Conservation (phyloP, 805 yeast species). For the Saturnispora dispora region DNA sequence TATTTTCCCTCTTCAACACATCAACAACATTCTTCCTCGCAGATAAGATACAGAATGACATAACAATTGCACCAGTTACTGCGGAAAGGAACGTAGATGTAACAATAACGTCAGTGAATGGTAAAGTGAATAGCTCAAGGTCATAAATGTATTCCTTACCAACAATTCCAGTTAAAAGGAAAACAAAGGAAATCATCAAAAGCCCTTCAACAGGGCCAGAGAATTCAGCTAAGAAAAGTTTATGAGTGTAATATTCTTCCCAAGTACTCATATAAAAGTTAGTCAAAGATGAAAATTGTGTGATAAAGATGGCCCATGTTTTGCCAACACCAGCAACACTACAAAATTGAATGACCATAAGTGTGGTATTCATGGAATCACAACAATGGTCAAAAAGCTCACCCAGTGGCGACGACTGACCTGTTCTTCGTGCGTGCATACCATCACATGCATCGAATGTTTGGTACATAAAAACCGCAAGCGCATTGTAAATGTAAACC, state of each 20-base stretch:
- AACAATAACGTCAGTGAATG: background rate
- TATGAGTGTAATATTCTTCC: slow-evolving; percentile 93
- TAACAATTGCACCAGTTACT: slow-evolving; percentile 43
- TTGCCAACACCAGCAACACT: slow-evolving; percentile 74
- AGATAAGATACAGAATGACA: slow-evolving; percentile 55
- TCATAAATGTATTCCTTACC: slow-evolving; percentile 65
- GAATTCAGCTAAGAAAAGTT: slow-evolving; percentile 62
- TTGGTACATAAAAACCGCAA: slow-evolving; percentile 82
- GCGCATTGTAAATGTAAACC: slow-evolving; percentile 69
- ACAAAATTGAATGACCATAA: slow-evolving; percentile 64
- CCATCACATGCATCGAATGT: slow-evolving; percentile 97
- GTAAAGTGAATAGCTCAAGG: slow-evolving; percentile 16
- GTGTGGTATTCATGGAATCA: slow-evolving; percentile 58
- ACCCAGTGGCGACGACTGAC: slow-evolving; percentile 91
- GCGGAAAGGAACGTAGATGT: slow-evolving; percentile 36
- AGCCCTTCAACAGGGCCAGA: slow-evolving; percentile 97
- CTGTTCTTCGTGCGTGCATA: slow-evolving; percentile 87
- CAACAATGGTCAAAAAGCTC: slow-evolving; percentile 89
- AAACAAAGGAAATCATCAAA: slow-evolving; percentile 47
- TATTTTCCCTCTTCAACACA: slow-evolving; percentile 32
- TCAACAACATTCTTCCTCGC: slow-evolving; percentile 54
- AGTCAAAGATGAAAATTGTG: slow-evolving; percentile 66
- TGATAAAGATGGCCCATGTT: slow-evolving; percentile 46
- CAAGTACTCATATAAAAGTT: slow-evolving; percentile 88
- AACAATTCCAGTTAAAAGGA: slow-evolving; percentile 49